Conservation (phyloP, 2,329 filamentous ascomycete genomes). For the Periconia sp. region DNA sequence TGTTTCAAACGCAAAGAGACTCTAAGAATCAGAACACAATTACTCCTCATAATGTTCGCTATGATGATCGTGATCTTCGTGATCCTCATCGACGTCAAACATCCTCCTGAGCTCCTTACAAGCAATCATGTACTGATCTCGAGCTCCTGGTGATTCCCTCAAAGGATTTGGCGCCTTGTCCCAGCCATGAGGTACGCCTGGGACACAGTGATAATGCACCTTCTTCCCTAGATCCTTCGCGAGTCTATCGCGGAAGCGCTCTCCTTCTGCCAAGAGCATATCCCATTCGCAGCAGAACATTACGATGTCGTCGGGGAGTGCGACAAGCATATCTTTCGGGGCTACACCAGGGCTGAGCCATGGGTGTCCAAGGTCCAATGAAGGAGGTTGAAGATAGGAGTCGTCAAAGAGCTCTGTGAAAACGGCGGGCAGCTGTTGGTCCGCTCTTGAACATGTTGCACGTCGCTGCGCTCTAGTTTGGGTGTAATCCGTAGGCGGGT, state of each 20-base stretch:
- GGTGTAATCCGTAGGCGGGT: constrained; percentile 68
- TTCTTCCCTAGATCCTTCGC: constrained; percentile 59
- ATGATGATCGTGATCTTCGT: too few relatives aligned
- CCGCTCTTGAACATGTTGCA: constrained; percentile 59
- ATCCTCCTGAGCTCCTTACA: constrained; percentile 58
- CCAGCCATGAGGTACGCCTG: constrained; percentile 67
- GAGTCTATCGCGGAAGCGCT: constrained; percentile 67
- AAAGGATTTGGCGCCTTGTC: constrained; percentile 70
- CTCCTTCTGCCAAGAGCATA: constrained; percentile 68
- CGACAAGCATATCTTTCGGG: constrained; percentile 58
- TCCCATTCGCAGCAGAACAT: constrained; percentile 71
- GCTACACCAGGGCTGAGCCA: constrained; percentile 66
- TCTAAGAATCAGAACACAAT: too few relatives aligned
- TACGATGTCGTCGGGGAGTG: constrained; percentile 65
- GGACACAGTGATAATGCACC: constrained; percentile 64
- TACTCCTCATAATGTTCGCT: too few relatives aligned
- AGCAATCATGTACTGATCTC: constrained; percentile 61
- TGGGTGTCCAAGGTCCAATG: constrained; percentile 60
- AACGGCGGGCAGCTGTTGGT: constrained; percentile 57
- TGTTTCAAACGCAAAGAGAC: too few relatives aligned
- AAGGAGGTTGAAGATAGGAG: constrained; percentile 55
- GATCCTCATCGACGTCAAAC: constrained; percentile 41
- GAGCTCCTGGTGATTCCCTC: constrained; percentile 57
- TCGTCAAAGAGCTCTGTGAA: constrained; percentile 61
- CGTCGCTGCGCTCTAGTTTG: constrained; percentile 65